phyloP scores from a whole-genome alignment of 495 filamentous ascomycete genomes.

The Pyrenula massariospora region DNA sequence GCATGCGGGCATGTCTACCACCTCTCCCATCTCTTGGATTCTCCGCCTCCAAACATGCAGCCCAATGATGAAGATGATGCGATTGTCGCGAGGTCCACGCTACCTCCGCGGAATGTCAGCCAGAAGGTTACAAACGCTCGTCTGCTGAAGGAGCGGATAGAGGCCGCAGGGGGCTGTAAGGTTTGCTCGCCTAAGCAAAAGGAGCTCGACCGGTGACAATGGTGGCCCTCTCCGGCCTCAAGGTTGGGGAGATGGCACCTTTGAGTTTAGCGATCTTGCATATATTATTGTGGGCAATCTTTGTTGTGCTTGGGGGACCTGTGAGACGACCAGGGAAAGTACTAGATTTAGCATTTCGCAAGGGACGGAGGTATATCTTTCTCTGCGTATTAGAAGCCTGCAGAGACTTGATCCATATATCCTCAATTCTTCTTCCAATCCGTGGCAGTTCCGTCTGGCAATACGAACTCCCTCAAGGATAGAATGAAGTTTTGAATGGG shows the following conservation, averaged over 20 bases:
- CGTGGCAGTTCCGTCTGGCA: too few relatives aligned
- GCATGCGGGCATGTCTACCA: conserved; percentile 90
- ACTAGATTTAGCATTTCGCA: too few relatives aligned
- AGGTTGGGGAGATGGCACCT: neutral
- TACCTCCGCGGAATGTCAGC: conserved; percentile 48
- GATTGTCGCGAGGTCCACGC: conserved; percentile 21
- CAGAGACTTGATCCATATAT: too few relatives aligned
- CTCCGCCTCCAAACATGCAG: conserved; percentile 22
- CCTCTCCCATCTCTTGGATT: conserved; percentile 56
- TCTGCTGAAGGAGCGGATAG: conserved; percentile 57
- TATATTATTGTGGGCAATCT: too few relatives aligned
- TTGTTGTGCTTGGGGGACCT: too few relatives aligned
- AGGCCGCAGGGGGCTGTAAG: conserved; percentile 48
- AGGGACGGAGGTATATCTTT: too few relatives aligned
- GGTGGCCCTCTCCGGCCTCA: neutral
- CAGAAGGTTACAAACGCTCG: conserved; percentile 85
- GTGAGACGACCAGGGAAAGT: too few relatives aligned
- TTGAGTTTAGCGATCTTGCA: too few relatives aligned
- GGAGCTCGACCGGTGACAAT: neutral
- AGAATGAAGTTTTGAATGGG: too few relatives aligned
- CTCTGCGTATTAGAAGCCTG: too few relatives aligned
- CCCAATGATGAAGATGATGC: conserved; percentile 24
- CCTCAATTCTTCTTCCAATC: too few relatives aligned
- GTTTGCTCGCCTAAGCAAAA: conserved; percentile 33
- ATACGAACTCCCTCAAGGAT: too few relatives aligned